Evolutionary conservation across 208 protist genomes (phyloP), one percentile per base, ranked within the genome.

Genomic region (Naegleria lovaniensis): DNA sequence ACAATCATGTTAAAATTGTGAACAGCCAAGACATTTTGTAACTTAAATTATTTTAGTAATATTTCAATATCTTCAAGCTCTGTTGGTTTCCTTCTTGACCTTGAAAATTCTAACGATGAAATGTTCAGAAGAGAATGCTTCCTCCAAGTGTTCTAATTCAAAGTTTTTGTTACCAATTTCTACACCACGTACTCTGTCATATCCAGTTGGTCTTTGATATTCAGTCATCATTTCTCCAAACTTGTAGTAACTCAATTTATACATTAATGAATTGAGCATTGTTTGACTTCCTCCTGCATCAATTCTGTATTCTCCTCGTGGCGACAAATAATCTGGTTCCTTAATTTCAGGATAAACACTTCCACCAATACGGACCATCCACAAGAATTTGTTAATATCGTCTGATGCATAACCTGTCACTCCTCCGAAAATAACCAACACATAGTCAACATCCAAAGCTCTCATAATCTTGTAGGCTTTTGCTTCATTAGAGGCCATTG

Each of bases 321-420:
- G 83, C 25, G 91, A 93, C 90, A 96, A 94, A 90, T 98, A 98
- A 58, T 98, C 95, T 11, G 38, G 48, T 85, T 98, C 97, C 39
- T 94, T 93, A 85, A 98, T 94, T 5, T 25, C 90, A 39, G 92
- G 83, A 88, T 95, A 29, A 33, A 91, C 92, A 40, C 84, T 59
- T 48, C 93, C 93, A 33, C 90, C 93, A 91, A 97, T 97, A 43
- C 97, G 92, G 36, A 98, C 94, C 95, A 98, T 98, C 97, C 97
- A 99, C 22, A 98, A 92, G 93, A 98, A 98, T 93, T 99, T 99
- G 92, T 98, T 98, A 90, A 99, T 98, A 93, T 99, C 97, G 92
- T 99, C 97, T 25, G 92, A 94, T 29, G 92, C 83, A 92, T 97
- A 99, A 25, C 97, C 97, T 15, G 93, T 94, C 0, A 97, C 55